Evolutionary conservation across 257 asterid genomes (phyloP).

Genomic region (Scutellaria minor): DNA sequence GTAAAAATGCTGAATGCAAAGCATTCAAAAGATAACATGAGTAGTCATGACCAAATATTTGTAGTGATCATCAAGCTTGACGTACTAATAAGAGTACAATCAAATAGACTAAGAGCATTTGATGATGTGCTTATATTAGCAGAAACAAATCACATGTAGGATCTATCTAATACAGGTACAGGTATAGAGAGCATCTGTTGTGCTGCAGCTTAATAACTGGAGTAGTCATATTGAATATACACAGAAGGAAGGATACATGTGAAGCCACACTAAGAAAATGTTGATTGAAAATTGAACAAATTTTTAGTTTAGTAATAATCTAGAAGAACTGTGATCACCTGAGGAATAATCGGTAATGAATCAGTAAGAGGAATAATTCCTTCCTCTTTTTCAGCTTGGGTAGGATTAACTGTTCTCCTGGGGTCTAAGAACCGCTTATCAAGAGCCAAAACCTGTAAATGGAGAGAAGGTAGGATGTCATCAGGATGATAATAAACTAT

Average conservation of each 20-base stretch:
- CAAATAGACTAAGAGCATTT: too few species aligned
- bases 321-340: conserved; percentile 52
- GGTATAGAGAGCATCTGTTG: too few species aligned
- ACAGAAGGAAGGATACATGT: neutral
- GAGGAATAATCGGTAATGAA: conserved; percentile 91
- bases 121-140: too few species aligned
- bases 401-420: conserved; percentile 87
- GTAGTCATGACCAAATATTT: too few species aligned
- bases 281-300: neutral
- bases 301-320: conserved; percentile 24
- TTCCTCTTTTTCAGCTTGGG: conserved; percentile 98
- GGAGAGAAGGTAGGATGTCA: conserved; percentile 21
- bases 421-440: conserved; percentile 97
- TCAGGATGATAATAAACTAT: conserved; percentile 16
- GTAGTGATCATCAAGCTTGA: too few species aligned
- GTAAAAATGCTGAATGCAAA: too few species aligned
- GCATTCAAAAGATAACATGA: too few species aligned
- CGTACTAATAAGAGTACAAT: too few species aligned
- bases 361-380: conserved; percentile 97
- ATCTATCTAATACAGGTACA: too few species aligned
- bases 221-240: neutral
- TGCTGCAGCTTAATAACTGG: neutral
- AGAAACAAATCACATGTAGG: too few species aligned
- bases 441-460: conserved; percentile 89
- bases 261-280: conserved; percentile 14